Conservation (phyloP, 176 grass and related monocot species). For the Triticum timopheevii region DNA sequence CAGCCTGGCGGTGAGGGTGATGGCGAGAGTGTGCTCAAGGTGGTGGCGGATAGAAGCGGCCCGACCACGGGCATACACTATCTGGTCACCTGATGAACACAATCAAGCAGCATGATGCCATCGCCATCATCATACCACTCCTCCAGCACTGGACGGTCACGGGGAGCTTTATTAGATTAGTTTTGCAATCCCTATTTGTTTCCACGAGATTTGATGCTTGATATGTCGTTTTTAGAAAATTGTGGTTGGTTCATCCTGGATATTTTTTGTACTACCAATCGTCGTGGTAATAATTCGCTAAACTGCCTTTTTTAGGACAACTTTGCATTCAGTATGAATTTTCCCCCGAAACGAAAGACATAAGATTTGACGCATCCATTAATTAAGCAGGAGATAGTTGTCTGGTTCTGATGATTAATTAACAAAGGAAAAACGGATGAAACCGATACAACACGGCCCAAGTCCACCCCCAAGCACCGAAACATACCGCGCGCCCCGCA, state of each 20-base stretch:
- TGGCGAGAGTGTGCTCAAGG: slow-evolving; percentile 16
- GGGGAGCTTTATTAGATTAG: neutral
- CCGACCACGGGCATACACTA: slow-evolving; percentile 44
- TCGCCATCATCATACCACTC: too few relatives aligned
- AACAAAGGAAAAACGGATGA: too few relatives aligned
- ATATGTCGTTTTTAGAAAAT: neutral
- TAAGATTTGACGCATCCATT: too few relatives aligned
- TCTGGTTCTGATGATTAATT: too few relatives aligned
- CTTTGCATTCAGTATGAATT: too few relatives aligned
- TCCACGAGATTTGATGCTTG: neutral
- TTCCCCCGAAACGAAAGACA: too few relatives aligned
- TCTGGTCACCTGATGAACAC: neutral
- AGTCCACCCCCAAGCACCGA: too few relatives aligned
- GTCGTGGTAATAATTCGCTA: neutral
- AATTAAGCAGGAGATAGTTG: too few relatives aligned
- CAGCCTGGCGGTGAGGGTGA: neutral
- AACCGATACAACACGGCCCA: too few relatives aligned
- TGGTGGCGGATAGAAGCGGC: slow-evolving; percentile 37
- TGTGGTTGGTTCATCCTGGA: neutral
- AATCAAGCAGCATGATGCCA: neutral
- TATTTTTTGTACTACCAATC: neutral
- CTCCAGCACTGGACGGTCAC: neutral
- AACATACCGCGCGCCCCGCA: too few relatives aligned
- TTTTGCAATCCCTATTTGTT: neutral
- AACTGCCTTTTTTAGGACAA: neutral